Evolutionary conservation across 805 yeast species (phyloP), one percentile per base, ranked within the genome.

Genomic region (Lipomyces oligophaga): DNA sequence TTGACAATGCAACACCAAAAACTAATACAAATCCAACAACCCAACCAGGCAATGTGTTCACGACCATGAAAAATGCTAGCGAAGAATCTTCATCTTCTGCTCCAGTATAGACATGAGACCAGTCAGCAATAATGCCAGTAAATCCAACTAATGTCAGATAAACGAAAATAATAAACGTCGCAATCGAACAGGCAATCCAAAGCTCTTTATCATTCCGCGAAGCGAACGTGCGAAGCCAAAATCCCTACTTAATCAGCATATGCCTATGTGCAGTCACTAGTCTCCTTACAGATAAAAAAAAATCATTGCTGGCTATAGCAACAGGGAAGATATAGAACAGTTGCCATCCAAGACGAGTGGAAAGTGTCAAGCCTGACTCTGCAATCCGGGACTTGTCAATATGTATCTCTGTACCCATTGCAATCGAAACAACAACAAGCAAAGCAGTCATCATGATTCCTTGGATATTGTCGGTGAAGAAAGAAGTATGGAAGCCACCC

Each of bases 221-320:
- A 4, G 97, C 95, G 70, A 89, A 89, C 0, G 97, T 85, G 61
- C 97, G 74, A 51, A 89, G 69, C 97, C 97, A 89, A 64, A 89
- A 88, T 0, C 96, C n/a, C n/a, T n/a, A n/a, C n/a, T n/a, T n/a
- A n/a, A n/a, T n/a, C n/a, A n/a, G n/a, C n/a, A n/a, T n/a, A n/a
- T n/a, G n/a, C n/a, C n/a, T n/a, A n/a, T n/a, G n/a, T n/a, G n/a
- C n/a, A n/a, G n/a, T n/a, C n/a, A n/a, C n/a, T n/a, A n/a, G n/a
- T n/a, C n/a, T n/a, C n/a, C n/a, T n/a, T n/a, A n/a, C 96, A 26
- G 95, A 77, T 74, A 89, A 69, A 67, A 89, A 89, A 63, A 89
- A 79, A 63, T 87, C 96, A 60, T 89, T 89, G 27, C 96, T 85
- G 46, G 87, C 76, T 61, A 89, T 84, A 22, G 97, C 96, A 26